Conservation (phyloP, 148 eudicot species). For the Spergularia bocconei region DNA sequence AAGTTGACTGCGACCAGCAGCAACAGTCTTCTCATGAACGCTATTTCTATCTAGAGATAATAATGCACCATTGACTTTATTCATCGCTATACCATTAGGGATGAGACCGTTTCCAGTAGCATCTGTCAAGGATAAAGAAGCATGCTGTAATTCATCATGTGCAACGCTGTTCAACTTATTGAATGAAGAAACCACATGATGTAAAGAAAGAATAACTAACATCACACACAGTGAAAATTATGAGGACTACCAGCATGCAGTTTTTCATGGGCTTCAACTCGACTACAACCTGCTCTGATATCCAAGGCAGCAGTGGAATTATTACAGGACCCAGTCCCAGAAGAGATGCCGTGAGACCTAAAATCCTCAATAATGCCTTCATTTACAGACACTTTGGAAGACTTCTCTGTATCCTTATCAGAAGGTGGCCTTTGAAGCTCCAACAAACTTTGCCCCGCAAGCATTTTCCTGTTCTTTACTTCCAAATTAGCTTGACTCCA, state of each 20-base stretch:
- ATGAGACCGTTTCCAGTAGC: slow-evolving; percentile 14
- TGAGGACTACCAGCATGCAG: slow-evolving; percentile 13
- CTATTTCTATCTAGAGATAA: slow-evolving; percentile 9
- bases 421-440: slow-evolving; percentile 22
- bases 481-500: slow-evolving; percentile 14
- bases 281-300: slow-evolving; percentile 5
- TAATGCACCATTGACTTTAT: slow-evolving; percentile 12
- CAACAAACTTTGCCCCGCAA: slow-evolving; percentile 12
- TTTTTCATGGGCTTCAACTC: slow-evolving; percentile 16
- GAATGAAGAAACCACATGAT: slow-evolving; percentile 7
- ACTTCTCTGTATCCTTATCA: background rate
- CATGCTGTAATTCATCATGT: slow-evolving; percentile 12
- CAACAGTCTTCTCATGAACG: slow-evolving; percentile 12
- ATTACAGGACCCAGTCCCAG: background rate
- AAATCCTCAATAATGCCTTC: slow-evolving; percentile 13
- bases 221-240: background rate
- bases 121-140: slow-evolving; percentile 27
- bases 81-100: slow-evolving; percentile 23
- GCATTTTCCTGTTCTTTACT: slow-evolving; percentile 17
- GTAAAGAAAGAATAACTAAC: slow-evolving; percentile 1
- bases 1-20: slow-evolving; percentile 9
- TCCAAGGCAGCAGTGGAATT: slow-evolving; percentile 13
- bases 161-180: slow-evolving; percentile 3
- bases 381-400: slow-evolving; percentile 18
- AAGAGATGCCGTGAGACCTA: slow-evolving; percentile 3